These are phyloP conservation scores for Gracilaria caudata DNA, from an alignment of 23 red algal genomes.

Conservation along the genomic window DNA sequence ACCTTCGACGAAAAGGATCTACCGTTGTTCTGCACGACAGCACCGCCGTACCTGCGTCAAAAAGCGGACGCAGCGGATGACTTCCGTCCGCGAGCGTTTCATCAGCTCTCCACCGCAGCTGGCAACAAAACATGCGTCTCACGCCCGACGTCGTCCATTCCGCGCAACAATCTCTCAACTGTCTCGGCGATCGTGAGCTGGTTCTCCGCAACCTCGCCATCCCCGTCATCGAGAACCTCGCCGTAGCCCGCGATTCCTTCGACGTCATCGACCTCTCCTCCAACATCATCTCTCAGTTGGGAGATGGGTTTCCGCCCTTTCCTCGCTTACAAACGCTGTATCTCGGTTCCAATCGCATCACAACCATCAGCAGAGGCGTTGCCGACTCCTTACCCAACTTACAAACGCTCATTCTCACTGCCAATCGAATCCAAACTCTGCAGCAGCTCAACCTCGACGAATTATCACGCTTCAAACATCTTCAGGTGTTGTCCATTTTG, in stretches of 20 bases:
- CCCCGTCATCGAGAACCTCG: slow-evolving; percentile 73
- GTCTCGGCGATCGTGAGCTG: slow-evolving; percentile 80
- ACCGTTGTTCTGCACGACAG: too few species aligned
- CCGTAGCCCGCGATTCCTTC: slow-evolving; percentile 44
- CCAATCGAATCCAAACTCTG: slow-evolving; percentile 62
- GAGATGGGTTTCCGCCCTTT: slow-evolving; percentile 68
- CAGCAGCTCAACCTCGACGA: slow-evolving; percentile 42
- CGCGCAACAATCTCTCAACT: slow-evolving; percentile 66
- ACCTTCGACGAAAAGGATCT: too few species aligned
- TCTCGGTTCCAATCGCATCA: slow-evolving; percentile 60
- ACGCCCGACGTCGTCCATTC: slow-evolving; percentile 66
- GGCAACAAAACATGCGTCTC: slow-evolving; percentile 52
- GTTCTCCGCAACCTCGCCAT: slow-evolving; percentile 68
- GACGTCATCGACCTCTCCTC: slow-evolving; percentile 79
- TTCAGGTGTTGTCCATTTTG: slow-evolving; percentile 49
- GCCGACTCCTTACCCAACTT: slow-evolving; percentile 65
- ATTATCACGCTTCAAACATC: slow-evolving; percentile 30
- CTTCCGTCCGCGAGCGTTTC: too few species aligned
- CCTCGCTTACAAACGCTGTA: slow-evolving; percentile 63
- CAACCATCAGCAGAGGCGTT: slow-evolving; percentile 21
- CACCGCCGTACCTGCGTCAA: too few species aligned
- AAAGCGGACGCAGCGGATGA: too few species aligned
- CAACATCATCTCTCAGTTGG: slow-evolving; percentile 61
- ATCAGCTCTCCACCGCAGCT: too few species aligned
- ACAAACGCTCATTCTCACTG: slow-evolving; percentile 74